Evolutionary conservation across 75 land plant species (phyloP).

Genomic region (Cupressus sempervirens): DNA sequence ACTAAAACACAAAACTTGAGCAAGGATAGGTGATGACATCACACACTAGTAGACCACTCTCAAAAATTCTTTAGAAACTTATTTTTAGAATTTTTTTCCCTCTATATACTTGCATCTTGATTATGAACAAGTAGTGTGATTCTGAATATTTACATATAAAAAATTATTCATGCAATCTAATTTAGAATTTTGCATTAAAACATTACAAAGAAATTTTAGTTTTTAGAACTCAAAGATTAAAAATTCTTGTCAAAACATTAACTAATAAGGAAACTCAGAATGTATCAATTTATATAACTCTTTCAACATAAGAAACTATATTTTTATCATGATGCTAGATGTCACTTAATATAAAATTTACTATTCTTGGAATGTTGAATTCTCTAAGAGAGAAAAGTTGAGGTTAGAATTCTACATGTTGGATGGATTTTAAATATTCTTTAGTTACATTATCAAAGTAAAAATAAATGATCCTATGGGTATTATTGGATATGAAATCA

Average conservation of each 20-base stretch:
- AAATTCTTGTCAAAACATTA: conserved; percentile 34
- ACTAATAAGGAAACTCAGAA: conserved; percentile 37
- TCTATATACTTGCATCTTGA: too few species aligned
- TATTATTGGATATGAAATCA: conserved; percentile 41
- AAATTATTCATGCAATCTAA: too few species aligned
- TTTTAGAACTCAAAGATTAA: conserved; percentile 64
- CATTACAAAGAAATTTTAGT: conserved; percentile 66
- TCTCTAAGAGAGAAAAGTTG: conserved; percentile 84
- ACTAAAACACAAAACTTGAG: too few species aligned
- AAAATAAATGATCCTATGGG: conserved; percentile 91
- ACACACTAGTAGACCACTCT: too few species aligned
- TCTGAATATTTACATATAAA: too few species aligned
- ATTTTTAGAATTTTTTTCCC: too few species aligned
- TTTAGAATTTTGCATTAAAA: too few species aligned
- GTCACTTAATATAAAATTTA: conserved; percentile 82
- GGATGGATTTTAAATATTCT: conserved; percentile 71
- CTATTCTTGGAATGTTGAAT: conserved; percentile 79
- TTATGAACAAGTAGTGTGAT: too few species aligned
- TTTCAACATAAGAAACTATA: conserved; percentile 73
- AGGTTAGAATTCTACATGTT: conserved; percentile 79
- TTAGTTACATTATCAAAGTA: conserved; percentile 86
- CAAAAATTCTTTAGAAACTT: too few species aligned
- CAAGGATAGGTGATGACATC: too few species aligned
- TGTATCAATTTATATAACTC: conserved; percentile 54
- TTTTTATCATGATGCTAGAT: conserved; percentile 82